Base-by-base conservation (phyloP, 2,329 filamentous ascomycete genomes). In the Reticulascus tulasneorum region DNA sequence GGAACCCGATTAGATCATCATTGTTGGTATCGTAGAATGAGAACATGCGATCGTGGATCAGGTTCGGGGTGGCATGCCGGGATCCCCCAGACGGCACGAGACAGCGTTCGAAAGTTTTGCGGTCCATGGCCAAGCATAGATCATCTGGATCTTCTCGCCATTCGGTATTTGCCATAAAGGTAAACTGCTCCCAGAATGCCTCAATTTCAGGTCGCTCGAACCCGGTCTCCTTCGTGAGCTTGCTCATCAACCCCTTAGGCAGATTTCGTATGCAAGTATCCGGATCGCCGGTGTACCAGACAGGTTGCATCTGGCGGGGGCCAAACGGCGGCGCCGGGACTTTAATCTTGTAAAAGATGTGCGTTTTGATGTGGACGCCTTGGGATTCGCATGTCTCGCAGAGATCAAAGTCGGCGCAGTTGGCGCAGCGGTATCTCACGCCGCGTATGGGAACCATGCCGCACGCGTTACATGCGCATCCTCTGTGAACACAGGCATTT, bases 41-140 rank as follows among this genome's bases (percentile, higher is more conserved):
- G 62, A 97, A 98, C 77, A 96, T 93, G 48, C 93, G 84, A 58
- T 98, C 91, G 54, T 94, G 93, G 40, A 98, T 86, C 11, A 95
- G 76, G 56, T 94, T 96, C 2, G 91, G 87, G 1, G 84, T 75
- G 9, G 84, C 79, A 37, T 88, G 82, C 21, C 83, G 77, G 39
- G 80, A 77, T n/a, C 84, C 84, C 11, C 84, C 86, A n/a, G 85
- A 85, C 4, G 88, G 87, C 7, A 94, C 82, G 42, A 97, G 80
- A 49, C 89, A 94, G 30, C 86, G 81, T 56, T 96, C 88, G 62
- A 98, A 98, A 0, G 88, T 94, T 59, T 84, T 85, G 42, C 89
- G 81, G 55, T 97, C 90, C 69, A 97, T 94, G 22, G 89, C 93
- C 49, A 91, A 73, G 37, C 76, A 71, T 26, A 96, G 72, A 16